A percentile compares a stretch with the other conserved stretches of the same genome.
Evolutionary conservation across 2,329 filamentous ascomycete genomes (phyloP).

Genomic region (Talaromyces islandicus): DNA sequence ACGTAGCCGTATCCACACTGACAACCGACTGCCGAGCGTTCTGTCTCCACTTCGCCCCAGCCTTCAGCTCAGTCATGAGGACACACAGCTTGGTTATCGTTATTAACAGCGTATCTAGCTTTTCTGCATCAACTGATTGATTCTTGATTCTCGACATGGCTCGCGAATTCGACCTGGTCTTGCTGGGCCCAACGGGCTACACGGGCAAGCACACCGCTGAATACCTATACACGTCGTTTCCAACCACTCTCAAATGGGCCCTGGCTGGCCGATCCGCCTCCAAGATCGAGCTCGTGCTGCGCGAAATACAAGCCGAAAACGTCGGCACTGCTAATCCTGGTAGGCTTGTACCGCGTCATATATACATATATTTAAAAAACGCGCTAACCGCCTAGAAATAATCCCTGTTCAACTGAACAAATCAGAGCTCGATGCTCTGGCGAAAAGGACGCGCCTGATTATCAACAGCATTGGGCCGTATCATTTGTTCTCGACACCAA

Average conservation of each 20-base stretch:
- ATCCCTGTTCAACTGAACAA: constrained; percentile 44
- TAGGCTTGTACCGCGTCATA: constrained; percentile 30
- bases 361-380: too few relatives aligned
- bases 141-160: neutral
- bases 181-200: constrained; percentile 71
- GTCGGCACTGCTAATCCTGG: constrained; percentile 65
- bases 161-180: constrained; percentile 56
- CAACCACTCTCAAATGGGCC: constrained; percentile 79
- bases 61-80: too few relatives aligned
- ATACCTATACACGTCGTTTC: constrained; percentile 64
- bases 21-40: too few relatives aligned
- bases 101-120: too few relatives aligned
- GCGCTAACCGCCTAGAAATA: constrained; percentile 28
- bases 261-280: constrained; percentile 72
- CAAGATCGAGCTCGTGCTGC: constrained; percentile 65
- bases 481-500: constrained; percentile 57
- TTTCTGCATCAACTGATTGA: neutral
- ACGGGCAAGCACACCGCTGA: constrained; percentile 73
- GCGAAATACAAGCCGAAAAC: constrained; percentile 61
- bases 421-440: constrained; percentile 46
- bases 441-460: constrained; percentile 51
- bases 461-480: constrained; percentile 61
- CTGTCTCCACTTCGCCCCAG: too few relatives aligned
- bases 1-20: too few relatives aligned
- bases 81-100: too few relatives aligned